Evolutionary conservation across 2,329 filamentous ascomycete species (phyloP), one percentile per base, ranked within the genome.

Genomic region (Mycosphaerella sp.): DNA sequence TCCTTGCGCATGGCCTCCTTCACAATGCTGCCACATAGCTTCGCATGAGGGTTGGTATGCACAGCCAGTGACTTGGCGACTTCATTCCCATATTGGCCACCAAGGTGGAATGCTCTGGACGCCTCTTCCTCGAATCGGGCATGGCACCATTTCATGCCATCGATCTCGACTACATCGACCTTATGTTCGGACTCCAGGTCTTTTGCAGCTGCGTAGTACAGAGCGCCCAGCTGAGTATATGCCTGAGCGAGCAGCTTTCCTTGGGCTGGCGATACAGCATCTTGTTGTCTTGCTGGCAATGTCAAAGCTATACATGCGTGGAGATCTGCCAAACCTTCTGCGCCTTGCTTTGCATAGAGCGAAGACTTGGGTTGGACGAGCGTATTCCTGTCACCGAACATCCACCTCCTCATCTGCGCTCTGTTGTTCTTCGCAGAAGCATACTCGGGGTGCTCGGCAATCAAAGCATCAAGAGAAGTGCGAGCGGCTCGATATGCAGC

Each of bases 341-440:
- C 14, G 9, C 56, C 13, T 13, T 42, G 13, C 13, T 30, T n/a
- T 30, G 47, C 35, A 18, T 45, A 44, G 41, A 49, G 18, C 28
- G 41, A 25, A 21, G 50, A 32, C 21, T 41, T 41, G 4, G 32
- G 37, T n/a, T 57, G 57, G 28, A 53, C 58, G 8, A 64, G 43
- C 16, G 53, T 48, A 34, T 59, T 57, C 4, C 72, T 70, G 62
- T 86, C 82, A 9, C 82, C 83, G 56, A 84, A 63, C 27, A 54
- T 53, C 62, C 61, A 63, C 28, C 62, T 49, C 17, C 58, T 48
- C 6, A 81, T 50, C 66, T 90, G 87, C 2, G 84, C 86, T 44
- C 86, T 77, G 68, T 91, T 90, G 65, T 89, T 86, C 52, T 81
- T 78, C 5, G 82, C 84, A 56, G 84, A 87, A 17, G 86, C 85